phyloP scores from a whole-genome alignment of 73 alveolate genomes.

The Paramecium caudatum region DNA sequence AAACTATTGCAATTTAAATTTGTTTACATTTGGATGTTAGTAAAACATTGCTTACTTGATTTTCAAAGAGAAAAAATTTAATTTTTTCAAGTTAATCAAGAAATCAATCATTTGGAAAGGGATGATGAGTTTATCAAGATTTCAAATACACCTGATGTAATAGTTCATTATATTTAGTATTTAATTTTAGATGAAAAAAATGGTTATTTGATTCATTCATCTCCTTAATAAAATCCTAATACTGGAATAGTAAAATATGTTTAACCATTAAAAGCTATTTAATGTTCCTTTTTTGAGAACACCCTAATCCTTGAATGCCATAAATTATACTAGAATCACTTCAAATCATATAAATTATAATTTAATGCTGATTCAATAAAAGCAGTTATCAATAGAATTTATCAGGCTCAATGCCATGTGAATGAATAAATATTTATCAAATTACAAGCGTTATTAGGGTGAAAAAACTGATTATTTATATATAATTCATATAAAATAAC shows the following conservation, averaged over 20 bases:
- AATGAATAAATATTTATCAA: not conserved
- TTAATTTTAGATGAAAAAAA: not conserved
- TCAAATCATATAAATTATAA: not conserved
- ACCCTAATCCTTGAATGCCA: not conserved
- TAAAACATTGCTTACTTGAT: not conserved
- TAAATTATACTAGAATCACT: not conserved
- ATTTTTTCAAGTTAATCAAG: not conserved
- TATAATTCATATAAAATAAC: slow-evolving; percentile 8
- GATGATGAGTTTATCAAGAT: not conserved
- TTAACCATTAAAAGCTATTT: not conserved
- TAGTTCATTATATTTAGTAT: not conserved
- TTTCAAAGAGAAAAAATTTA: not conserved
- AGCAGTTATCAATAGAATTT: slow-evolving; percentile 26
- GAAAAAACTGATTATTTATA: slow-evolving; percentile 40
- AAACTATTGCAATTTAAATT: not conserved
- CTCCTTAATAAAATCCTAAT: not conserved
- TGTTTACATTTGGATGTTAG: not conserved
- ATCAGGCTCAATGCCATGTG: not conserved
- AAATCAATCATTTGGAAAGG: not conserved
- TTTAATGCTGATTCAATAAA: not conserved
- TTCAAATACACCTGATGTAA: not conserved
- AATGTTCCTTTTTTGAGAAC: not conserved
- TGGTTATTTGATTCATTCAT: not conserved
- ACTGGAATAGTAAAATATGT: not conserved
- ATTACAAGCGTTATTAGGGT: slow-evolving; percentile 18